Conservation (phyloP, 106 monocot species). For the Phalaenopsis equestris region DNA sequence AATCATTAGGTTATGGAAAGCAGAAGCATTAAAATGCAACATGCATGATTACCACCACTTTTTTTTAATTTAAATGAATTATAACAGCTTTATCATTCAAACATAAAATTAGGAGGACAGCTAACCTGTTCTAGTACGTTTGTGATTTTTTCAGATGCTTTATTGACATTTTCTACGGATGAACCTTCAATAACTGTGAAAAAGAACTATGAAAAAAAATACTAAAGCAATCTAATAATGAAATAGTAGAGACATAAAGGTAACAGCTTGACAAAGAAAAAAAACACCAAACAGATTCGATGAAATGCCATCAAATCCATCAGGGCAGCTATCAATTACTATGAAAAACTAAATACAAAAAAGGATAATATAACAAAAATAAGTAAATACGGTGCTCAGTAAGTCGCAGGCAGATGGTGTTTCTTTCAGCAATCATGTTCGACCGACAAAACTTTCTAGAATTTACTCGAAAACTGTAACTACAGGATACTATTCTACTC, state of each 20-base stretch:
- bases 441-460: too few relatives aligned
- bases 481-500: neutral
- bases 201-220: neutral
- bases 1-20: neutral
- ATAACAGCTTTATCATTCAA: neutral
- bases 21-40: constrained; percentile 5
- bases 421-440: too few relatives aligned
- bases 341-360: neutral
- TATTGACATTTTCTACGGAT: constrained; percentile 42
- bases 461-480: neutral
- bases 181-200: constrained; percentile 59
- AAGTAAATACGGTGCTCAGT: too few relatives aligned
- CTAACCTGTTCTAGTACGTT: constrained; percentile 60
- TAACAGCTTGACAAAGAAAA: neutral
- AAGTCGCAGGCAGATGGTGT: too few relatives aligned
- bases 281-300: neutral
- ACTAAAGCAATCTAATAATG: neutral
- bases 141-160: constrained; percentile 48
- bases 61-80: neutral
- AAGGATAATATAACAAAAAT: neutral
- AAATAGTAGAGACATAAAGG: neutral
- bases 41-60: neutral
- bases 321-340: neutral
- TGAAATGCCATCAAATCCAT: neutral
- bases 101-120: neutral